Conservation (phyloP, 805 yeast species). For the Pichia thaimueangensis region DNA sequence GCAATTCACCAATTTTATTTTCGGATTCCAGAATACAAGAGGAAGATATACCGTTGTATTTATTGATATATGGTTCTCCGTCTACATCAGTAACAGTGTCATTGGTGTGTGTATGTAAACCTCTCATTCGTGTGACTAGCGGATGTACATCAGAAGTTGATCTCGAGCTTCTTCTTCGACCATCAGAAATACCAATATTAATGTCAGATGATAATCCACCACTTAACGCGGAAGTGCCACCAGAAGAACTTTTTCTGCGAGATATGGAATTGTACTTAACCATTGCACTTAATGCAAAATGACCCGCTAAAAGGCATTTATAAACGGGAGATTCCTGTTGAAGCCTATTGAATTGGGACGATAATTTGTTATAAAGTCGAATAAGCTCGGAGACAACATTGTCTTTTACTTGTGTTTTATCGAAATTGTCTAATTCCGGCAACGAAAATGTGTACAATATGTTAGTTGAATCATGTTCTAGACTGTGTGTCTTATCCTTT, state of each 20-base stretch:
- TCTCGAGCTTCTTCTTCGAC: neutral
- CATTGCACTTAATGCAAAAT: constrained; percentile 44
- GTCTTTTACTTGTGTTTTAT: constrained; percentile 3
- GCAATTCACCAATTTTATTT: constrained; percentile 34
- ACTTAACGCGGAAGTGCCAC: neutral
- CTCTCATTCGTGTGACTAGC: neutral
- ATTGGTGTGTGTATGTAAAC: neutral
- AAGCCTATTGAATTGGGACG: neutral
- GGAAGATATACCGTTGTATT: neutral
- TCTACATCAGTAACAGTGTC: neutral
- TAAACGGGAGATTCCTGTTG: constrained; percentile 41
- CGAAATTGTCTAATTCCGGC: constrained; percentile 1
- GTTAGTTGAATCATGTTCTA: too few relatives aligned
- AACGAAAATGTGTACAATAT: neutral
- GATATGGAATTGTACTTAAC: constrained; percentile 36
- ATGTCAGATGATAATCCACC: neutral
- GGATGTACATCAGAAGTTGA: neutral
- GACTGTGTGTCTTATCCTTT: neutral
- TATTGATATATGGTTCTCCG: neutral
- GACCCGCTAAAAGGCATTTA: constrained; percentile 42
- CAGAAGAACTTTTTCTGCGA: constrained; percentile 25
- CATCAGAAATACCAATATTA: neutral
- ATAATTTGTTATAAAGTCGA: constrained; percentile 1
- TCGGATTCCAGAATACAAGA: neutral
- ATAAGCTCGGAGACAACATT: neutral